A percentile compares a stretch with the other conserved stretches of the same genome.
These are phyloP conservation scores for Selaginella tamariscina DNA, from an alignment of 75 land plant species.

Conservation along the genomic window DNA sequence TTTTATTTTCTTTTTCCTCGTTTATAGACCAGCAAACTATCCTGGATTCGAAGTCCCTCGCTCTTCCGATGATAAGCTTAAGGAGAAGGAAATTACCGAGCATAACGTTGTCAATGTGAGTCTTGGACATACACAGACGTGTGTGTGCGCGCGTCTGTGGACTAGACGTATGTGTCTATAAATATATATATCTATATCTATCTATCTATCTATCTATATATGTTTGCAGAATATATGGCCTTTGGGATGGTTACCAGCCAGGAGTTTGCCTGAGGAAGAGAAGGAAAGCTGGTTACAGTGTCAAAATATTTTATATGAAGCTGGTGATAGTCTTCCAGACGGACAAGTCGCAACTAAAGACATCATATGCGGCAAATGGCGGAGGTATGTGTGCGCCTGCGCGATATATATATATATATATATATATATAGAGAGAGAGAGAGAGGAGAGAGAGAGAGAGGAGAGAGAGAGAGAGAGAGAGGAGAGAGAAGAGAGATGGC, in stretches of 20 bases:
- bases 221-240: constrained; percentile 12
- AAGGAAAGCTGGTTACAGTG: constrained; percentile 7
- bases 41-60: constrained; percentile 1
- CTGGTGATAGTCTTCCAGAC: neutral
- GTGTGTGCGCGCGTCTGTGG: no score
- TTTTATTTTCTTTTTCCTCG: no score
- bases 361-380: constrained; percentile 31
- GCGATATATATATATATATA: no score
- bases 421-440: no score
- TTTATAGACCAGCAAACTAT: constrained; percentile 4
- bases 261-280: constrained; percentile 4
- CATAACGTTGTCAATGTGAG: constrained; percentile 15
- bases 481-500: no score
- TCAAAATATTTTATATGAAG: constrained; percentile 9
- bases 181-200: neutral
- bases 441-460: no score
- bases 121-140: no score
- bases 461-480: no score
- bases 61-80: constrained; percentile 3
- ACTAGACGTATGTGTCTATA: no score
- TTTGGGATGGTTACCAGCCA: constrained; percentile 2
- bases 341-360: constrained; percentile 9
- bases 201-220: neutral
- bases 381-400: no score
- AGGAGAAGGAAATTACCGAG: constrained; percentile 11